Base-by-base conservation (phyloP, 345 rosid genomes). In the Abelmoschus esculentus region DNA sequence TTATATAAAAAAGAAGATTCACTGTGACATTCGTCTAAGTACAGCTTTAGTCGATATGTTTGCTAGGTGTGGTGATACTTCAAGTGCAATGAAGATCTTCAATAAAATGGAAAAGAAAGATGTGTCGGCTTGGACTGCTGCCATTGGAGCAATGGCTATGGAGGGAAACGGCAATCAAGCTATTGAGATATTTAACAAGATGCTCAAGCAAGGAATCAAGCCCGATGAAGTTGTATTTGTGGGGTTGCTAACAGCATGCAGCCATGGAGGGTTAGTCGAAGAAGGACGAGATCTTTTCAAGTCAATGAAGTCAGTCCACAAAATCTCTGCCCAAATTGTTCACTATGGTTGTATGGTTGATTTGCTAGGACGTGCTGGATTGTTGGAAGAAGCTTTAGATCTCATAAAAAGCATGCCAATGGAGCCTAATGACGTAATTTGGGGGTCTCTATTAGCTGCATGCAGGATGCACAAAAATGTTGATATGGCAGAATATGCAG, bases 341-440 rank as follows among this genome's bases (percentile, higher is more conserved):
- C 90, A 86, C 70, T 86, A 82, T 46, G 90, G 90, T 3, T 86
- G 87, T 58, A 73, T 86, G 80, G 90, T 86, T 71, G 90, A 86
- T 72, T 31, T 86, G 71, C 81, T 82, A 12, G 88, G 85, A 31
- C 85, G 90, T 57, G 85, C 86, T 66, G 88, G 88, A 61, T 56
- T 75, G 61, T 44, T 81, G 53, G 73, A 28, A 47, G 80, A 86
- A 80, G 86, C 90, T 26, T 56, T 84, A n/a, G 76, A 75, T 62
- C 78, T 84, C 49, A 79, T 84, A 66, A 70, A 80, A 62, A 31
- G 72, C 63, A 79, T 86, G 90, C 86, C 81, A 17, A 64, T 79
- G 70, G 80, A 82, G 61, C 82, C 90, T 38, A 82, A 86, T 73
- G 88, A 79, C 13, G 82, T 84, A 61, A 82, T 86, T 40, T 86